A percentile compares a stretch with the other conserved stretches of the same genome.
phyloP scores from a whole-genome alignment of 164 flowering plant species.

The Nymphaea colorata region DNA sequence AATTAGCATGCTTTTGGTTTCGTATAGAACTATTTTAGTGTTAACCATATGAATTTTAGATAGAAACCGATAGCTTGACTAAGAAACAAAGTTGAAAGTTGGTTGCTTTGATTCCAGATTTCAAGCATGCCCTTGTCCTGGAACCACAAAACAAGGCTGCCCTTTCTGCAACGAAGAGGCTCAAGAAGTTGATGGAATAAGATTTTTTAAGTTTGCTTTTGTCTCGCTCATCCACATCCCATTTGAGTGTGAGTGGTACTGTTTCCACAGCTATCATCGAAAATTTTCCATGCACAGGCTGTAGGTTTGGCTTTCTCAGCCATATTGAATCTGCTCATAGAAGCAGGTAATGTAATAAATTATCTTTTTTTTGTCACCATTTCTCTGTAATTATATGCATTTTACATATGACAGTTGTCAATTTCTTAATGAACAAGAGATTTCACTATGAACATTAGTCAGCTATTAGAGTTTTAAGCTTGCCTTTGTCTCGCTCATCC shows the following conservation, averaged over 20 bases:
- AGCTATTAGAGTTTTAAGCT: slow-evolving; percentile 13
- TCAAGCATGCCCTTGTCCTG: slow-evolving; percentile 86
- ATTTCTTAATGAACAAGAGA: too few species aligned
- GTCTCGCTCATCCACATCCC: not conserved
- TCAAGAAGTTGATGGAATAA: slow-evolving; percentile 49
- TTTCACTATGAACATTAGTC: too few species aligned
- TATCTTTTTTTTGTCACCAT: too few species aligned
- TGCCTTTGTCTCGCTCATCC: not conserved
- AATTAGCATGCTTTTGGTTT: too few species aligned
- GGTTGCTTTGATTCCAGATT: slow-evolving; percentile 41
- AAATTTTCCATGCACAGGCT: too few species aligned
- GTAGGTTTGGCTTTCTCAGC: not conserved
- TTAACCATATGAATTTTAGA: too few species aligned
- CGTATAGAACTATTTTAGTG: too few species aligned
- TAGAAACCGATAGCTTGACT: too few species aligned
- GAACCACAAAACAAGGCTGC: slow-evolving; percentile 94
- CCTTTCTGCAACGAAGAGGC: slow-evolving; percentile 52
- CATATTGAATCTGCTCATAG: not conserved
- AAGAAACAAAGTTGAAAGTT: too few species aligned
- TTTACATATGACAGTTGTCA: too few species aligned
- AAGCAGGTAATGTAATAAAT: too few species aligned
- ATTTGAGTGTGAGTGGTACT: not conserved
- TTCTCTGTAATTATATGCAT: too few species aligned
- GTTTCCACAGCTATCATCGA: not conserved
- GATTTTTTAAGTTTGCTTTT: not conserved